Base-by-base conservation (phyloP, 2,329 filamentous ascomycete species). In the Diaporthe ampelina region DNA sequence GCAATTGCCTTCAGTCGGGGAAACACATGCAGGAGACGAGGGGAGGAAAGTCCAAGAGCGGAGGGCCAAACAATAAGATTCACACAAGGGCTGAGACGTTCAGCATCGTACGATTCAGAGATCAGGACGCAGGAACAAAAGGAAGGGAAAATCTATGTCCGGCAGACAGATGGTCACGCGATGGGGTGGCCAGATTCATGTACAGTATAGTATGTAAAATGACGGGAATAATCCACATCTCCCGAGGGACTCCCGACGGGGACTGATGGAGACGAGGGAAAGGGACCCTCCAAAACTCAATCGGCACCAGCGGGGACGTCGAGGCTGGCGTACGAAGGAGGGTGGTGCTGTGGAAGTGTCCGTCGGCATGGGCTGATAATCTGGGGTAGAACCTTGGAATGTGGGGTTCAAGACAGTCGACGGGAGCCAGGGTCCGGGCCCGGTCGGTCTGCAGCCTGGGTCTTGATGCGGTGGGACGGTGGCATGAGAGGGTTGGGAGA, bases 331-430 rank as follows among this genome's bases (percentile, higher is more conserved):
- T 35, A 45, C 40, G 21, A 10, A 50, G 58, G 40, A 43, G 40
- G 40, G 40, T 43, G 40, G 40, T 43, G 40, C 40, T 21, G 45
- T 21, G 73, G 73, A 72, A 74, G 52, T 72, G 50, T 37, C 73
- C 69, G 69, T 67, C 63, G 40, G 56, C 65, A 65, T 74, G 74
- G 74, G 72, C 74, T 74, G 72, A 76, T 74, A 76, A 76, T 76
- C 74, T 74, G 74, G 74, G 74, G 74, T 76, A 76, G 63, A 68
- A 68, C 63, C 45, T 54, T 68, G 63, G 63, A 73, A 72, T 72
- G 72, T 76, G 74, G 74, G 63, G 72, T 68, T 63, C 63, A 21
- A 59, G 37, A 72, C 68, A 67, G 68, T 54, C 72, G 50, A 58
- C 50, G 26, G 63, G 26, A 48, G 50, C 59, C 37, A 67, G 65